Base-by-base conservation (phyloP, 1,284 basidiomycete species). In the Wolfiporia cocos region DNA sequence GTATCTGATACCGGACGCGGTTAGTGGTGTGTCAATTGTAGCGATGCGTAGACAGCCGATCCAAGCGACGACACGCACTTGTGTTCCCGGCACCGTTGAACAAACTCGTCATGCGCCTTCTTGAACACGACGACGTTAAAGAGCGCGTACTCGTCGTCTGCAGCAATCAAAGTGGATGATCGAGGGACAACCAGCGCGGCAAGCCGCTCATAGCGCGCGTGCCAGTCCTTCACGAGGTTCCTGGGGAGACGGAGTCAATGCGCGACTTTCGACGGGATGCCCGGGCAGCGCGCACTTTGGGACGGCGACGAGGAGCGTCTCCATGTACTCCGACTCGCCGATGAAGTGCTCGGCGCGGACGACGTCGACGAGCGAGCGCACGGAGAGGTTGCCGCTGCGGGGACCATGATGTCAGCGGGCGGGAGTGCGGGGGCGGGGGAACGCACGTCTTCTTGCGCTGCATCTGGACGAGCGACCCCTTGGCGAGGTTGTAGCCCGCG, bases 101-200 rank as follows among this genome's bases (percentile, higher is more conserved):
- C 66, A 61, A 95, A 98, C 44, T 97, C 89, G 52, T 99, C 95
- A 56, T 87, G 84, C 37, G 92, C 80, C 56, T 90, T 86, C 57
- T 83, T 84, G 75, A 99, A 99, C 21, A 98, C 72, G 20, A 95
- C 91, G 2, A 93, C 92, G 26, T 81, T 78, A 58, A 88, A 93
- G 15, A 99, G 73, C 15, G 78, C 76, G 61, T 83, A 99, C 54
- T 99, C 96, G 46, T 92, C 85, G 59, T 99, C 96, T 24, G 83
- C 73, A 2, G 84, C 71, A 36, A 99, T 75, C 49, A 67, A 50
- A 39, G 82, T 86, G 49, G 93, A 86, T 32, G 92, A 95, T 44
- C 96, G 78, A n/a, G 96, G 96, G 1, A 99, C 96, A 2, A 99
- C 86, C 89, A 98, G 93, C 21, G 73, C 53, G 0, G 89, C 75